Evolutionary conservation across 2,329 filamentous ascomycete genomes (phyloP).

Genomic region (Botrytis hyacinthi): DNA sequence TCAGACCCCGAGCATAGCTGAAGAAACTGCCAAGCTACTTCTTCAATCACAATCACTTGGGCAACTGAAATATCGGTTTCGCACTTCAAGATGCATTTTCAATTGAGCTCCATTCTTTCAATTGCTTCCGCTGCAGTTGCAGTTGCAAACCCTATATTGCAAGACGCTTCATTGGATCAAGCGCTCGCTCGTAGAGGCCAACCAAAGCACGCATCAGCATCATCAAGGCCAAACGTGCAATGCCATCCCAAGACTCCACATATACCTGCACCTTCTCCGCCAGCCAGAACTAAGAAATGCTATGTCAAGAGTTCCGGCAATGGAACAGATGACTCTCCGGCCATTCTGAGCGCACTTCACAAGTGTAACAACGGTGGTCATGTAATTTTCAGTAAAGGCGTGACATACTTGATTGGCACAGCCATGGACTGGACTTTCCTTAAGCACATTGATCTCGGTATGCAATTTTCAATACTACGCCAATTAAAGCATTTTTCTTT

Average conservation of each 20-base stretch:
- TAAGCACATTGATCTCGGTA: conserved; percentile 60
- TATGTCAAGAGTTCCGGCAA: conserved; percentile 35
- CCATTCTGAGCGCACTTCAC: conserved; percentile 55
- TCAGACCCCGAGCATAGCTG: background rate
- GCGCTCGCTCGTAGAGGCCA: conserved; percentile 18
- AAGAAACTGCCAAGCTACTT: background rate
- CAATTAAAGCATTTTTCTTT: background rate
- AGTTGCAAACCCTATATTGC: conserved; percentile 30
- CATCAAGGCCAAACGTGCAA: conserved; percentile 30
- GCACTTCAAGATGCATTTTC: conserved; percentile 34
- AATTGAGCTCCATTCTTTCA: conserved; percentile 28
- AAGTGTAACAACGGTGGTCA: conserved; percentile 61
- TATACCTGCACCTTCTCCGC: conserved; percentile 25
- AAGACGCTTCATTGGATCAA: conserved; percentile 23
- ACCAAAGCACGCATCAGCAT: conserved; percentile 30
- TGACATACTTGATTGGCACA: conserved; percentile 60
- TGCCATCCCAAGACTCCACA: conserved; percentile 30
- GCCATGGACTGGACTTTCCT: conserved; percentile 65
- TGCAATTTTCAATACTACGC: background rate
- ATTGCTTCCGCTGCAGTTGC: conserved; percentile 28
- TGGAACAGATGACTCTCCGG: conserved; percentile 40
- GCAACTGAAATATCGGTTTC: background rate
- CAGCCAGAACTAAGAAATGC: conserved; percentile 30
- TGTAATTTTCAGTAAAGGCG: conserved; percentile 53
- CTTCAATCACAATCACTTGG: background rate